Base-by-base conservation (phyloP, 139 green algal genomes). In the Volvox africanus region DNA sequence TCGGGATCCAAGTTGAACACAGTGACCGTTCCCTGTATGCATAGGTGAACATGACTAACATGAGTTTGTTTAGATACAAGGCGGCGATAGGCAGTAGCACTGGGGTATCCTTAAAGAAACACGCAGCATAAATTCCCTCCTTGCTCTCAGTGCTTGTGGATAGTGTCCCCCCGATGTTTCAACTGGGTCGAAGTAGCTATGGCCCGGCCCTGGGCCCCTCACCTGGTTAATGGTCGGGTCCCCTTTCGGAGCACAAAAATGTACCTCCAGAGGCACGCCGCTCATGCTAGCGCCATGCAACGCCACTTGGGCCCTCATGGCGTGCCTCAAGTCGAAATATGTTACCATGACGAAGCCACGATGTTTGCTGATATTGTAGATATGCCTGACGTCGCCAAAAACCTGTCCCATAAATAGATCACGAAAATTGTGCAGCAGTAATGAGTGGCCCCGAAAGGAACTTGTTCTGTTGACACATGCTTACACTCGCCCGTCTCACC, bases 321-420 rank as follows among this genome's bases (percentile, higher is more conserved):
- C 97, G 0, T 96, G 94, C 16, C 97, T 92, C 33, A 99, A 92
- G 95, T 99, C 98, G 88, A 96, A 98, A 94, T 98, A 99, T 14
- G 93, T 93, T n/a, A 99, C 94, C 88, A 99, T 93, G 20, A 99
- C 93, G 75, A 98, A 95, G 35, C 98, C 98, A 80, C 96, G 94
- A 24, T 88, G 94, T 91, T 98, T 98, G 90, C 89, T 94, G 13
- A 95, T 96, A 14, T 93, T 98, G 94, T 98, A 97, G 73, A 99
- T 76, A 55, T 90, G 94, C 32, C 96, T 94, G 21, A 99, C 93
- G 37, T 98, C 97, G 24, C 98, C 98, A 86, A 97, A 99, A 0
- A 94, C 92, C 97, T 97, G 85, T 1, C 61, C 24, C 28, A 79
- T n/a, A 14, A 73, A 12, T 2, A 73, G 65, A 16, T 11, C 9